Evolutionary conservation across 2,329 filamentous ascomycete species (phyloP).

Genomic region (Ophiosphaerella narmari): DNA sequence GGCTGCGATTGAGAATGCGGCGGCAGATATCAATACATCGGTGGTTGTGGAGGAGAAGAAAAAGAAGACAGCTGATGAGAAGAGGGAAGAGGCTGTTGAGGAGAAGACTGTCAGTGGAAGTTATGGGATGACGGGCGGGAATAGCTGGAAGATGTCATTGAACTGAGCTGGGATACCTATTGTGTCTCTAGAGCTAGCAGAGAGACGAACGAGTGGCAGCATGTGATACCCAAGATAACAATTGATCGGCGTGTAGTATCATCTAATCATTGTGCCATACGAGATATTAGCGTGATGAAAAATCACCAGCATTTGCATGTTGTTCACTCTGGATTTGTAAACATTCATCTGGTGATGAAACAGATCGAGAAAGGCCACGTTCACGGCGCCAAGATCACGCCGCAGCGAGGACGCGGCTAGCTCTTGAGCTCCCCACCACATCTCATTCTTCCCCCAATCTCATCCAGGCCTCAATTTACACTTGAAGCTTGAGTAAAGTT

Average conservation of each 20-base stretch:
- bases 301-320: not conserved
- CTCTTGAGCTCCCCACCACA: slow-evolving; percentile 19
- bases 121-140: slow-evolving; percentile 38
- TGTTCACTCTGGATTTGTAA: slow-evolving; percentile 29
- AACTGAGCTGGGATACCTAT: slow-evolving; percentile 7
- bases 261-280: too few relatives aligned
- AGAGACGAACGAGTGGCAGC: too few relatives aligned
- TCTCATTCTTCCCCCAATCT: slow-evolving; percentile 16
- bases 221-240: too few relatives aligned
- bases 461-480: slow-evolving; percentile 20
- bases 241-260: too few relatives aligned
- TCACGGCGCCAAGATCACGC: slow-evolving; percentile 32
- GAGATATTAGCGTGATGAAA: not conserved
- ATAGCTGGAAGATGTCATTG: slow-evolving; percentile 37
- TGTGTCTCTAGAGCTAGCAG: not conserved
- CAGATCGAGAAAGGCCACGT: slow-evolving; percentile 35
- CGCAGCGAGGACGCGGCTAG: slow-evolving; percentile 19
- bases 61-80: not conserved
- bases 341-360: slow-evolving; percentile 15
- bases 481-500: slow-evolving; percentile 21
- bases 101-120: slow-evolving; percentile 40
- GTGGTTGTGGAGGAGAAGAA: slow-evolving; percentile 4
- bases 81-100: slow-evolving; percentile 7
- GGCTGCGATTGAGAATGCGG: slow-evolving; percentile 24
- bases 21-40: slow-evolving; percentile 1